Evolutionary conservation across 495 filamentous ascomycete species (phyloP).

Genomic region (Thozetella sp.): DNA sequence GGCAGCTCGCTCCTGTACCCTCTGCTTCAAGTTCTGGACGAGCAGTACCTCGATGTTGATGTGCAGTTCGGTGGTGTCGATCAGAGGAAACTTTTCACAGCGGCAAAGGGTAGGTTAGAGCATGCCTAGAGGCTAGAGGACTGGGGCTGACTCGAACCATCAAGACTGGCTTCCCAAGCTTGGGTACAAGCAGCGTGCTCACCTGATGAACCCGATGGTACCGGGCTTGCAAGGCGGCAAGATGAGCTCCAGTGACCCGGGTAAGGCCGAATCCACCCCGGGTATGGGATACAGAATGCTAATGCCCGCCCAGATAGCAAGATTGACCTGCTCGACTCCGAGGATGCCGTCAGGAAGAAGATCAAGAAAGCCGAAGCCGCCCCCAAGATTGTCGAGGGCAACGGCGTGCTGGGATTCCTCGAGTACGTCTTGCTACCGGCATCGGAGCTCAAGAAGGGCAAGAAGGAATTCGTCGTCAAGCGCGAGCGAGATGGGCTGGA

Average conservation of each 20-base stretch:
- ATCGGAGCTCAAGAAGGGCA: conserved; percentile 47
- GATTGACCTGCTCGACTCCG: conserved; percentile 84
- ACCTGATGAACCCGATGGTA: conserved; percentile 91
- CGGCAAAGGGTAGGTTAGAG: conserved; percentile 59
- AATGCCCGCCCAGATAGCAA: conserved; percentile 70
- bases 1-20: conserved; percentile 69
- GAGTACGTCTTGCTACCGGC: conserved; percentile 85
- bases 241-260: conserved; percentile 62
- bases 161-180: conserved; percentile 65
- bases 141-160: neutral
- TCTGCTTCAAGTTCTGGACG: conserved; percentile 87
- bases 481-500: conserved; percentile 67
- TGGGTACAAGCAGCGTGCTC: conserved; percentile 72
- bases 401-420: conserved; percentile 81
- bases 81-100: conserved; percentile 87
- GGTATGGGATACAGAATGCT: conserved; percentile 32
- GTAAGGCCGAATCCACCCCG: conserved; percentile 4
- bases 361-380: conserved; percentile 78
- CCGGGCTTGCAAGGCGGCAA: conserved; percentile 82
- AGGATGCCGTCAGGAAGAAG: conserved; percentile 75
- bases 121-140: neutral
- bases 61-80: conserved; percentile 80
- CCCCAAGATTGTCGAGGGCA: conserved; percentile 77
- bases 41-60: conserved; percentile 86
- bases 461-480: conserved; percentile 56